Conservation (phyloP, 2,329 filamentous ascomycete species). For the Penicillium paneum region DNA sequence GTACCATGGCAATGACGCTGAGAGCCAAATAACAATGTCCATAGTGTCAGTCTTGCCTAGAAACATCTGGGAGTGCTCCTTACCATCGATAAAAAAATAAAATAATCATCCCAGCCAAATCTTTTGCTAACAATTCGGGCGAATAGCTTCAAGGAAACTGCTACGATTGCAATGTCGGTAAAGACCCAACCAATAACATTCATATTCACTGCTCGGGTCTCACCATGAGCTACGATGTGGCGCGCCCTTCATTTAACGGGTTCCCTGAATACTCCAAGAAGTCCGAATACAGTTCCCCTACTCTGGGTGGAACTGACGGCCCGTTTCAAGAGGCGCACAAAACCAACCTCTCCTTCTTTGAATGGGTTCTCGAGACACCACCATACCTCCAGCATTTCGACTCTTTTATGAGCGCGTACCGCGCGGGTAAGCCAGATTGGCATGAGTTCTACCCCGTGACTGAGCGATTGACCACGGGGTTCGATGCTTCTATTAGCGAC, state of each 20-base stretch:
- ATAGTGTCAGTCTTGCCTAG: neutral
- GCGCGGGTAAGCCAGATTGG: constrained; percentile 40
- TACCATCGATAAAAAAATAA: constrained; percentile 30
- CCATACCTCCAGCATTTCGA: constrained; percentile 36
- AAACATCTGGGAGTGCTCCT: neutral
- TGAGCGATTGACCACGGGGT: constrained; percentile 18
- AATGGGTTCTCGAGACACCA: constrained; percentile 37
- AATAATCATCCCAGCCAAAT: constrained; percentile 31
- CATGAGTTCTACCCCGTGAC: constrained; percentile 25
- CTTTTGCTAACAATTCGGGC: constrained; percentile 15
- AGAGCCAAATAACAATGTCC: constrained; percentile 10
- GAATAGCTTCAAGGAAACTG: constrained; percentile 25
- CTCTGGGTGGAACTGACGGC: constrained; percentile 26
- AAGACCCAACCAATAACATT: constrained; percentile 26
- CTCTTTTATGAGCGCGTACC: constrained; percentile 41
- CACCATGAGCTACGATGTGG: constrained; percentile 35
- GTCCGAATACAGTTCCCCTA: constrained; percentile 29
- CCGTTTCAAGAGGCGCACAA: constrained; percentile 40
- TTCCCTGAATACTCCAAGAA: constrained; percentile 34
- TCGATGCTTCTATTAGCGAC: constrained; percentile 13
- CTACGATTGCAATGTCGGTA: constrained; percentile 21
- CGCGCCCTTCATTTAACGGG: constrained; percentile 33
- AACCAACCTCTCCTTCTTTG: constrained; percentile 36
- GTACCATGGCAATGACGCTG: constrained; percentile 26
- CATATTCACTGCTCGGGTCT: constrained; percentile 20